Evolutionary conservation across 2,329 filamentous ascomycete species (phyloP), one percentile per base, ranked within the genome.

Genomic region (Aurifilum marmelostoma): DNA sequence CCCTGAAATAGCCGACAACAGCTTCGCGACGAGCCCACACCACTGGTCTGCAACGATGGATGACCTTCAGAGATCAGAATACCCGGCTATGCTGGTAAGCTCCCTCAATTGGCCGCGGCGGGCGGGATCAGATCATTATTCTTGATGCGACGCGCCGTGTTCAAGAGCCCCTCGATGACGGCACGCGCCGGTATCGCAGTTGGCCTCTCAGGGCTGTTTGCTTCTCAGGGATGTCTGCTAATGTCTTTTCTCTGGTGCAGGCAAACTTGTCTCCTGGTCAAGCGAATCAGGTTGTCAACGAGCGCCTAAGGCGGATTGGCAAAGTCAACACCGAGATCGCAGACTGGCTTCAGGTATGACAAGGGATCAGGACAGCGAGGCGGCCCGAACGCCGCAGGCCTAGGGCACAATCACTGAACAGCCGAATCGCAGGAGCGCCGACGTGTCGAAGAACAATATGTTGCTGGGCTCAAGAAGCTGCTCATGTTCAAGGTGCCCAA

Each of bases 321-420:
- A 93, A 91, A 79, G 83, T 97, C 82, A 97, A 99, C 80, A 82
- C 85, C 74, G 93, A 97, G 78, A 93, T 99, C 76, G 95, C 95
- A 79, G 95, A 98, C 82, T 99, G 95, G 93, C 87, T 99, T 72
- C 92, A 95, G 90, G 94, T 97, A 89, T 80, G 81, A 73, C 65
- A 68, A 62, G 39, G 34, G 7, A 24, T 8, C 5, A 4, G 16
- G 8, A n/a, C 37, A 50, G 27, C 37, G 41, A 34, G 41, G 3
- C 37, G 41, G 21, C 1, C 3, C 24, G 8, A n/a, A 27, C 11
- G 41, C 12, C 27, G 8, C 27, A 50, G 61, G 14, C 8, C 18
- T 27, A 21, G n/a, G 39, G 9, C 18, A 16, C 24, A 14, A 62
- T 66, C 59, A 66, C 75, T 77, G 71, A 75, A 59, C 24, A 27